Percentiles rank a stretch among this genome's conserved stretches.
Conservation (phyloP, 2,329 filamentous ascomycete genomes). For the Diaporthe sp. region DNA sequence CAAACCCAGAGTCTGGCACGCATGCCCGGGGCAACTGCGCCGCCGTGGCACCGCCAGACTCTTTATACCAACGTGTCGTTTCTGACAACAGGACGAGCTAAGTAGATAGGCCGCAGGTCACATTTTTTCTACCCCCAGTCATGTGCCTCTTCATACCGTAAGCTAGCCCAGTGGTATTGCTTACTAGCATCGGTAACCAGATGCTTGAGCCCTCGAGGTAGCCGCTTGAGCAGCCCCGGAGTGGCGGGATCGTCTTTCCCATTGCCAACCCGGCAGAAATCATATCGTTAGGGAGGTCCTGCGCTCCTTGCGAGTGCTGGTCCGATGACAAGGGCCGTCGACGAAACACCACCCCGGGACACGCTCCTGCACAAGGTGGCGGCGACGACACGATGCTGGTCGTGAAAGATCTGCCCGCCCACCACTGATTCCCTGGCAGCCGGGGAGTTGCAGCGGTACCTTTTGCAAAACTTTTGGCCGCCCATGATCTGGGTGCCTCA, state of each 20-base stretch:
- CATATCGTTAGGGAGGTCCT: background rate
- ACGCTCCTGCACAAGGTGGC: background rate
- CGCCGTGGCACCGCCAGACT: conserved; percentile 26
- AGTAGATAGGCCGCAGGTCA: conserved; percentile 32
- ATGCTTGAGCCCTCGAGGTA: conserved; percentile 15
- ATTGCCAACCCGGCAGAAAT: background rate
- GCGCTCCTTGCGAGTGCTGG: background rate
- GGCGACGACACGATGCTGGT: background rate
- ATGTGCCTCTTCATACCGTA: conserved; percentile 24
- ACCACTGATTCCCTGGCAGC: background rate
- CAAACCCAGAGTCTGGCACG: conserved; percentile 36
- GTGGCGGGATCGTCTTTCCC: background rate
- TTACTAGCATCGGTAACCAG: background rate
- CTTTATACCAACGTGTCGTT: conserved; percentile 9
- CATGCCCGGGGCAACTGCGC: background rate
- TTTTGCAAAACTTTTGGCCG: background rate
- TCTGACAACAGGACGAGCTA: conserved; percentile 30
- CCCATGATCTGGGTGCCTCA: background rate
- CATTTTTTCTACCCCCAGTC: background rate
- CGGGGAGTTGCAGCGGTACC: background rate
- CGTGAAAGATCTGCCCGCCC: background rate
- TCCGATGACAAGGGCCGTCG: background rate
- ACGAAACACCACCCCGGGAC: background rate
- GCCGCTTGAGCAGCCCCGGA: background rate
- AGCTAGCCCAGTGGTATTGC: background rate